Conservation (phyloP, 2,329 filamentous ascomycete genomes). For the Coniochaeta sp. region DNA sequence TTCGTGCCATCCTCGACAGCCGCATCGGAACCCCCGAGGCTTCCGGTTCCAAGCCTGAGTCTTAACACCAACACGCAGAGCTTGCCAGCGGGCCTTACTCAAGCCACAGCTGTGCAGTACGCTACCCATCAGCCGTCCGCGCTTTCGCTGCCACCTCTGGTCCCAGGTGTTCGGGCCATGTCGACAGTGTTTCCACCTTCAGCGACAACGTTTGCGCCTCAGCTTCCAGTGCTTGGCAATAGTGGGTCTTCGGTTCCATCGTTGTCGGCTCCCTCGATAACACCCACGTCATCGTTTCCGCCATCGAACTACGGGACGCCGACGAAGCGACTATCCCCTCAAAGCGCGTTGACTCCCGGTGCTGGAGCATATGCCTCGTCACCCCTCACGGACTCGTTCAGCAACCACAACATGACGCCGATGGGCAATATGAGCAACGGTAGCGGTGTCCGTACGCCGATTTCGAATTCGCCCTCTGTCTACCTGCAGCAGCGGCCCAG, state of each 20-base stretch:
- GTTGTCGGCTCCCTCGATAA: constrained; percentile 19
- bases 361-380: constrained; percentile 56
- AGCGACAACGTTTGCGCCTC: constrained; percentile 32
- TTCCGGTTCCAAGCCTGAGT: constrained; percentile 66
- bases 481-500: constrained; percentile 85
- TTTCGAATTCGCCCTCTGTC: constrained; percentile 76
- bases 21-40: constrained; percentile 31
- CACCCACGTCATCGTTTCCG: constrained; percentile 25
- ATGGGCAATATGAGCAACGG: constrained; percentile 11
- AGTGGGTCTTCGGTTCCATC: constrained; percentile 24
- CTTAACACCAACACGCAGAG: constrained; percentile 38
- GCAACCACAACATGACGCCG: constrained; percentile 18
- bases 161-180: constrained; percentile 62
- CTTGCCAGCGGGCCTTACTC: constrained; percentile 13
- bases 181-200: constrained; percentile 62
- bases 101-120: constrained; percentile 29
- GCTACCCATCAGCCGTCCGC: constrained; percentile 32
- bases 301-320: constrained; percentile 38
- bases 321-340: constrained; percentile 45
- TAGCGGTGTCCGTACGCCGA: constrained; percentile 48
- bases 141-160: constrained; percentile 56
- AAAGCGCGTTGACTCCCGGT: constrained; percentile 29
- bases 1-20: constrained; percentile 3
- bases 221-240: constrained; percentile 21
- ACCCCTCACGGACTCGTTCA: constrained; percentile 57